Base-by-base conservation (phyloP, 257 asterid species). In the Forsythia viridissima region DNA sequence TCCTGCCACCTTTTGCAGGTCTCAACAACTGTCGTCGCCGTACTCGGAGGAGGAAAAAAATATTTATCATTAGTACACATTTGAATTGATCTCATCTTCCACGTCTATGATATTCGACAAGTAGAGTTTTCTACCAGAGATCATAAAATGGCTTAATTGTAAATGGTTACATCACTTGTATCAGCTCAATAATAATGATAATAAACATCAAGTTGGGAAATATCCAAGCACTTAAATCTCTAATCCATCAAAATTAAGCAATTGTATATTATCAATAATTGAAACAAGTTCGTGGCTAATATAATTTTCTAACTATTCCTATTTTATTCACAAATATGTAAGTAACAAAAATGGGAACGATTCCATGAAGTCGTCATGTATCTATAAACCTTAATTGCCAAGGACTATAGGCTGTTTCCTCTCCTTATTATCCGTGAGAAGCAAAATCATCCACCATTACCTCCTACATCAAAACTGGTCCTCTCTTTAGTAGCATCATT, bases 301-400 rank as follows among this genome's bases (percentile, higher is more conserved):
- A 55, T 55, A 21, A 55, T 5, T n/a, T 57, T 18, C 66, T 10
- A 48, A 48, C 34, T 6, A n/a, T n/a, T 57, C 66, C 34, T 57
- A 57, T 57, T 10, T 38, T 48, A 73, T 66, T 13, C 71, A 80
- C 55, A 73, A 11, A 73, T 48, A 51, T 48, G 66, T 63, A 48
- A 73, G 55, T 30, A 48, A 79, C 65, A 79, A 73, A 79, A 79
- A 79, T 48, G 61, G 71, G 59, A 30, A 73, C 40, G 15, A 78
- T 70, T 38, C 65, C 57, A 63, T 41, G 18, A 21, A 20, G 57
- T 43, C 10, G 73, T 57, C n/a, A 10, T 30, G 7, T 63, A 69
- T 73, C 74, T 67, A 51, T 51, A 80, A 57, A 68, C 41, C 10
- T 37, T 55, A 40, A 68, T 55, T 65, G 38, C 57, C 73, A 63